phyloP scores from a whole-genome alignment of 2,329 filamentous ascomycete genomes.

The Ceratocystis eucalypticola region DNA sequence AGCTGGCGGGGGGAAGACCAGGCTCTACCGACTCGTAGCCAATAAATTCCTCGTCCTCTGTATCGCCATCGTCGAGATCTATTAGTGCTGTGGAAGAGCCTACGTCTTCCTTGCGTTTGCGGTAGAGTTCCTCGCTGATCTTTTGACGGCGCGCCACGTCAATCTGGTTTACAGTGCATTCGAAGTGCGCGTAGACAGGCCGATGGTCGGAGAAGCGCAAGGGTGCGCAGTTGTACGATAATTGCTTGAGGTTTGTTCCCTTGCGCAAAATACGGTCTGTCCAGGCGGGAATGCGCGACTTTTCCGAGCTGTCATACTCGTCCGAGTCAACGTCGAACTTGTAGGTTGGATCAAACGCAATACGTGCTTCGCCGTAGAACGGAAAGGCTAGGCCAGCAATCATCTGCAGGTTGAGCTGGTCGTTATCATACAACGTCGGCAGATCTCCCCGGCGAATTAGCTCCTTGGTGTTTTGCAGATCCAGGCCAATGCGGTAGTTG shows the following conservation, averaged over 20 bases:
- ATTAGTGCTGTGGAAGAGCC: slow-evolving; percentile 48
- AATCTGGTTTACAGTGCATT: slow-evolving; percentile 68
- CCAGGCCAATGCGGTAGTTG: slow-evolving; percentile 88
- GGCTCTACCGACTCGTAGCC: slow-evolving; percentile 75
- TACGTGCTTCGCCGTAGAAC: slow-evolving; percentile 79
- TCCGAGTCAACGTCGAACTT: slow-evolving; percentile 86
- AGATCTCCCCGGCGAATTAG: slow-evolving; percentile 61
- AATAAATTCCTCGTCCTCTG: slow-evolving; percentile 66
- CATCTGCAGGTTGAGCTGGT: slow-evolving; percentile 97
- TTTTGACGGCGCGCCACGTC: slow-evolving; percentile 59
- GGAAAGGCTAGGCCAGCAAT: slow-evolving; percentile 78
- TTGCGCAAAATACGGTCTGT: slow-evolving; percentile 86
- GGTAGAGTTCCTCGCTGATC: slow-evolving; percentile 64
- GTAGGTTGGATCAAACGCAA: slow-evolving; percentile 86
- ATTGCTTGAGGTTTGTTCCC: slow-evolving; percentile 68
- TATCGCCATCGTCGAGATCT: slow-evolving; percentile 32
- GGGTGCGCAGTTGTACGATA: slow-evolving; percentile 68
- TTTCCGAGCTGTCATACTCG: slow-evolving; percentile 89
- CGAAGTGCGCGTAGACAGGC: slow-evolving; percentile 85
- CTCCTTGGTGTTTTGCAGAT: slow-evolving; percentile 61
- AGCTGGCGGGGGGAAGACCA: slow-evolving; percentile 55
- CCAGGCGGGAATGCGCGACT: slow-evolving; percentile 90
- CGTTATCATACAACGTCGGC: slow-evolving; percentile 73
- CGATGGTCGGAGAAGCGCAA: slow-evolving; percentile 87
- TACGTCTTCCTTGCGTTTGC: slow-evolving; percentile 51